Evolutionary conservation across 1,284 basidiomycete genomes (phyloP), one percentile per base, ranked within the genome.

Genomic region (Ustilago curta): DNA sequence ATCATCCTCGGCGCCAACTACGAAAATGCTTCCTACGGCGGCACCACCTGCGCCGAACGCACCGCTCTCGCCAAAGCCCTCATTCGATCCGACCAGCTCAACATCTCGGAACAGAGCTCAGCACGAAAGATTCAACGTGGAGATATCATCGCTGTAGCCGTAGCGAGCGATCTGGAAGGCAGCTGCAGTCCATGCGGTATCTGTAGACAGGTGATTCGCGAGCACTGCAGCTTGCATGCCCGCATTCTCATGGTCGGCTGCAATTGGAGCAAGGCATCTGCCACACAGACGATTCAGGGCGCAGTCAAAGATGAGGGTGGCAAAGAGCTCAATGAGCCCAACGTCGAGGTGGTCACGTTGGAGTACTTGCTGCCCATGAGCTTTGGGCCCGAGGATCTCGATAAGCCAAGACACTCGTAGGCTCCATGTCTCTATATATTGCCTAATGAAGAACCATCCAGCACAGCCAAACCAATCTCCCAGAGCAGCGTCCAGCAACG

Each of bases 11-110:
- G 94, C 5, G 90, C 91, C 40, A 96, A 95, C 81, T 88, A 96
- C 64, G 94, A 97, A 86, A 96, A 96, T 80, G 93, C 93, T 0
- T 93, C 92, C 0, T 95, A 94, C 83, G 92, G 94, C 92, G 82
- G 71, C 8, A 77, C 77, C 1, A 76, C 82, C 48, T 84, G 83
- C 51, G 83, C 83, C 9, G 83, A 84, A 66, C 72, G 83, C 25
- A 74, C 82, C 3, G 81, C 80, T 8, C 66, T 84, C 18, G 67
- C 73, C 27, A 82, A 79, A 51, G 72, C 72, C 7, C 57, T 74
- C 40, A 73, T 73, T 29, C 63, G 70, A 8, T 62, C 67, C 19
- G 49, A 56, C 11, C 31, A 45, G 16, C 73, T 77, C 32, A 51
- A 63, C 11, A 65, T 73, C 2, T 35, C 51, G 3, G 64, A 70